phyloP scores from a whole-genome alignment of 768 basidiomycete species.

The Rhizopogon vinicolor region DNA sequence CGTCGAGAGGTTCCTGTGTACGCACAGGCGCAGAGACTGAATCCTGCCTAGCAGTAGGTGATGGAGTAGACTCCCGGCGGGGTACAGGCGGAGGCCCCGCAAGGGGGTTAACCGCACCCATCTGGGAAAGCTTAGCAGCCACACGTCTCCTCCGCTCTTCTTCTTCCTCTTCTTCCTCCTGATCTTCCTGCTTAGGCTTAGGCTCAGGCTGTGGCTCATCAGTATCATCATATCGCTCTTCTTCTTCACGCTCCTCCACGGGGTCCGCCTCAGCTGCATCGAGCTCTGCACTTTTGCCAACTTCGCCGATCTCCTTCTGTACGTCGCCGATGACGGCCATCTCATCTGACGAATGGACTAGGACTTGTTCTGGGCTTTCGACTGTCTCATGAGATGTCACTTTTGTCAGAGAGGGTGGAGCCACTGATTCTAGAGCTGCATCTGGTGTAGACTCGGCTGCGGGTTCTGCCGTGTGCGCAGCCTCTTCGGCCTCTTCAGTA shows the following conservation, averaged over 20 bases:
- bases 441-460: neutral
- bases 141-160: constrained; percentile 51
- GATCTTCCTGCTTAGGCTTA: constrained; percentile 1
- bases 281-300: constrained; percentile 1
- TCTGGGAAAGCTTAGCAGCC: constrained; percentile 54
- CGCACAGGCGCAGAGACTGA: constrained; percentile 10
- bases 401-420: neutral
- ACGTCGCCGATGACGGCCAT: constrained; percentile 2
- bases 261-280: constrained; percentile 6
- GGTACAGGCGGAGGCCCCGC: constrained; percentile 27
- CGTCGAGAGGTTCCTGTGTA: constrained; percentile 7
- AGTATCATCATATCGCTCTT: constrained; percentile 8
- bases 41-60: neutral
- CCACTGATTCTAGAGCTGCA: neutral
- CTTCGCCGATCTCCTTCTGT: constrained; percentile 11
- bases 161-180: constrained; percentile 37
- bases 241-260: constrained; percentile 9
- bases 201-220: neutral
- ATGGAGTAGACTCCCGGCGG: constrained; percentile 8
- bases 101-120: constrained; percentile 59
- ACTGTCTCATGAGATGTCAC: constrained; percentile 2
- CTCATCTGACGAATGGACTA: neutral
- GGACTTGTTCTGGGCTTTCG: constrained; percentile 1
- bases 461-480: neutral
- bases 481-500: neutral